These are phyloP conservation scores for Microdochium trichocladiopsis DNA, from an alignment of 2,329 filamentous ascomycete genomes.

Conservation along the genomic window DNA sequence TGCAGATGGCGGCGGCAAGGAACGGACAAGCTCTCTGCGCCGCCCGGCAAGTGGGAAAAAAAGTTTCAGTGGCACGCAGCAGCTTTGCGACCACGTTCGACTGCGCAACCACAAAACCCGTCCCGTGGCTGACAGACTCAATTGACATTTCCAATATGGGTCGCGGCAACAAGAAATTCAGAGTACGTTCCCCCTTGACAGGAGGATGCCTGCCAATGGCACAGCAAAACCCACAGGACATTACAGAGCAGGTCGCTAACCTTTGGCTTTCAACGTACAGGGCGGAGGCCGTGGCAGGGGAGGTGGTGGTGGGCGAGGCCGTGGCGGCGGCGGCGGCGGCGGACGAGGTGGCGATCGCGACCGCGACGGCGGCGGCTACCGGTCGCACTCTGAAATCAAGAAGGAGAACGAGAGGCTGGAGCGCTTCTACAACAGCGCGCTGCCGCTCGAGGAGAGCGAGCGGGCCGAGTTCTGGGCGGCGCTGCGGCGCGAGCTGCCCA, in stretches of 20 bases:
- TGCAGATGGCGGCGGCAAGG: too few species aligned
- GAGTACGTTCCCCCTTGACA: slow-evolving; percentile 10
- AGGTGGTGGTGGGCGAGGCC: slow-evolving; percentile 19
- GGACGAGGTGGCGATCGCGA: slow-evolving; percentile 27
- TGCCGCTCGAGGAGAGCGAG: slow-evolving; percentile 72
- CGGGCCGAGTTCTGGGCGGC: slow-evolving; percentile 76
- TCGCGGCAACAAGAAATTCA: slow-evolving; percentile 13
- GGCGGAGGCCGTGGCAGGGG: slow-evolving; percentile 17
- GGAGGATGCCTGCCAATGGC: not conserved
- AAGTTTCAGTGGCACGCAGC: not conserved
- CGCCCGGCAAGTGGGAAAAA: not conserved
- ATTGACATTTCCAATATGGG: slow-evolving; percentile 11
- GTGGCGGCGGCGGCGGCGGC: slow-evolving; percentile 32
- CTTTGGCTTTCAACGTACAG: not conserved
- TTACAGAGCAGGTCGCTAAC: not conserved
- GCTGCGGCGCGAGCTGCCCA: slow-evolving; percentile 78
- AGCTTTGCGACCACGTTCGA: not conserved
- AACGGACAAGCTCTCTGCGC: too few species aligned
- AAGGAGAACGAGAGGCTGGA: slow-evolving; percentile 84
- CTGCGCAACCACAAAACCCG: not conserved
- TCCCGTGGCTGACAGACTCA: not conserved
- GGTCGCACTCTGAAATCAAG: slow-evolving; percentile 51
- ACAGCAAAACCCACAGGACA: not conserved
- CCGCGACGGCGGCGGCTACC: slow-evolving; percentile 24
- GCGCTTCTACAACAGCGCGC: slow-evolving; percentile 74